These are phyloP conservation scores for Zygoascus sp. DNA, from an alignment of 1,139 yeast genomes.

Conservation along the genomic window DNA sequence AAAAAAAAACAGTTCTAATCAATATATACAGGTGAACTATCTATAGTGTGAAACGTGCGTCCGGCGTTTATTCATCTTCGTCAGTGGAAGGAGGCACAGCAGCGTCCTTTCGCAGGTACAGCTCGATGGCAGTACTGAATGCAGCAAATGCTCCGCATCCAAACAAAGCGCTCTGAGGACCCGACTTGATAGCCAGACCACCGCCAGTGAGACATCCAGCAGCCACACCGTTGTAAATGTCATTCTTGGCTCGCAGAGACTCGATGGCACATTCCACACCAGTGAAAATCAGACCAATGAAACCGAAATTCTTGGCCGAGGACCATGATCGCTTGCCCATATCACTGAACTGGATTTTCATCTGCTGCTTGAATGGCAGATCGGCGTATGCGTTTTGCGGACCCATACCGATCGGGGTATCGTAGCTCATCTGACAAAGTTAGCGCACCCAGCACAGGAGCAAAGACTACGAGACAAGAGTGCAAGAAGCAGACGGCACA, in stretches of 20 bases:
- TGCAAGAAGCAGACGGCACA: too few relatives aligned
- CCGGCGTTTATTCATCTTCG: slow-evolving; percentile 63
- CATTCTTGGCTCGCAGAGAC: slow-evolving; percentile 76
- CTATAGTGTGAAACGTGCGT: too few relatives aligned
- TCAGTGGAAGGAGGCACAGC: slow-evolving; percentile 84
- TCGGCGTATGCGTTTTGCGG: slow-evolving; percentile 55
- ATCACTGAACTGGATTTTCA: slow-evolving; percentile 84
- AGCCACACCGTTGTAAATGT: slow-evolving; percentile 81
- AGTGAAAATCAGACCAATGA: slow-evolving; percentile 86
- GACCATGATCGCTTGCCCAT: slow-evolving; percentile 85
- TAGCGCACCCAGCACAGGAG: not conserved
- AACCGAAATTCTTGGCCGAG: slow-evolving; percentile 92
- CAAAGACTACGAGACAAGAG: too few relatives aligned
- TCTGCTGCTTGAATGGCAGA: slow-evolving; percentile 86
- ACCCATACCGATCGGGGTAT: slow-evolving; percentile 63
- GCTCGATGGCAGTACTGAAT: slow-evolving; percentile 84
- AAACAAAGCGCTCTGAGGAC: slow-evolving; percentile 85
- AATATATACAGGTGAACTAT: too few relatives aligned
- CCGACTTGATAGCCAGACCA: slow-evolving; percentile 85
- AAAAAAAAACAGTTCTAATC: too few relatives aligned
- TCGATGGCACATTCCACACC: slow-evolving; percentile 95
- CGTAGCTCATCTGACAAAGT: slow-evolving; percentile 54
- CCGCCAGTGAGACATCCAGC: slow-evolving; percentile 96
- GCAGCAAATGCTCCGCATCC: slow-evolving; percentile 99
- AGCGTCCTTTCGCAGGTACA: slow-evolving; percentile 82